These are phyloP conservation scores for Arachis monticola DNA, from an alignment of 331 rosid genomes.

Conservation along the genomic window DNA sequence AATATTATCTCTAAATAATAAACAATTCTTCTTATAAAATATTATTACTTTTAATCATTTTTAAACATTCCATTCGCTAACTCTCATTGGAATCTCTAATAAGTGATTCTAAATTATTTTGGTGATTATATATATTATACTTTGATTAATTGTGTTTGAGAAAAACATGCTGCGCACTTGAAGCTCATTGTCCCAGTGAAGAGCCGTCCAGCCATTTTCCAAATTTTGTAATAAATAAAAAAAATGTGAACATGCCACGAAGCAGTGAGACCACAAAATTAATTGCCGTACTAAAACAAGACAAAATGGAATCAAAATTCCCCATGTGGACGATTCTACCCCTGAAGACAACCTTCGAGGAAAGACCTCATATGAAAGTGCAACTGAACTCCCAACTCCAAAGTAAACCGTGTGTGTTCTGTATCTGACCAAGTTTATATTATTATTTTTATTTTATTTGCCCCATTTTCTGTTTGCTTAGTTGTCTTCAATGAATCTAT, in stretches of 20 bases:
- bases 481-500: slow-evolving; percentile 61
- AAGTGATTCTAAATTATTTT: no score
- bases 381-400: slow-evolving; percentile 19
- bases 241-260: background rate
- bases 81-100: no score
- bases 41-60: no score
- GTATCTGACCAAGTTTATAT: slow-evolving; percentile 19
- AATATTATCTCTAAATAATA: no score
- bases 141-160: no score
- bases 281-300: background rate
- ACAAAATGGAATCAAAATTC: background rate
- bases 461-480: slow-evolving; percentile 50
- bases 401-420: background rate
- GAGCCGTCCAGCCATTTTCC: no score
- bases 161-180: no score
- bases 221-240: no score
- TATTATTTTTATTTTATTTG: background rate
- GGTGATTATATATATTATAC: no score
- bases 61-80: no score
- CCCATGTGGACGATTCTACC: slow-evolving; percentile 34
- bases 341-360: slow-evolving; percentile 39
- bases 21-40: no score
- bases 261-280: background rate
- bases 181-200: no score
- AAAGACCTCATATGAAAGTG: slow-evolving; percentile 38